These are phyloP conservation scores for Rubia balearica DNA, from an alignment of 305 asterid genomes.

Conservation along the genomic window DNA sequence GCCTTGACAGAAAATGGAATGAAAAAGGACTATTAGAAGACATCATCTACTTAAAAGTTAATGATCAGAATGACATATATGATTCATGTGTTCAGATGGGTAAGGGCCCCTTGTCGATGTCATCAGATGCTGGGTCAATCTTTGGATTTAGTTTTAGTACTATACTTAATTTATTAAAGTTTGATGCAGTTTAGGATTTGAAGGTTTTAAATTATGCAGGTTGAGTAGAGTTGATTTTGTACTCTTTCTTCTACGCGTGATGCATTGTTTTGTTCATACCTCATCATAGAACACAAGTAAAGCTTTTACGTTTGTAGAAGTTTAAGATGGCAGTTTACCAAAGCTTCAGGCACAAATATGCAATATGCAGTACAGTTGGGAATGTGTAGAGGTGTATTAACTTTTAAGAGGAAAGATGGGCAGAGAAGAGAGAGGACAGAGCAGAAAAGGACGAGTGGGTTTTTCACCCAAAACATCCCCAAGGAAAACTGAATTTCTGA, in stretches of 20 bases:
- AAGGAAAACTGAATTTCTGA: neutral
- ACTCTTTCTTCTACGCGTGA: neutral
- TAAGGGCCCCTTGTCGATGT: neutral
- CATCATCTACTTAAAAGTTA: neutral
- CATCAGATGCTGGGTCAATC: neutral
- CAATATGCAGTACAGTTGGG: neutral
- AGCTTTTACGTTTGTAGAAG: neutral
- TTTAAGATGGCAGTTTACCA: neutral
- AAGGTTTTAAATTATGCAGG: neutral
- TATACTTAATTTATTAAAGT: neutral
- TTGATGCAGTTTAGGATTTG: neutral
- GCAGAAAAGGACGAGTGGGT: neutral
- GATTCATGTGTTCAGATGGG: neutral
- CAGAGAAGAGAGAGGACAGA: neutral
- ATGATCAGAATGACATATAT: neutral
- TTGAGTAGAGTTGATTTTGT: neutral
- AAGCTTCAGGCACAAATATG: neutral
- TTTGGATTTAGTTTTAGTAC: neutral
- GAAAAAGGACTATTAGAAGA: neutral
- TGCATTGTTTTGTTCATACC: neutral
- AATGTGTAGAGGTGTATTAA: neutral
- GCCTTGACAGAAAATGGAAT: neutral
- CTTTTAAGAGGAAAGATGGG: neutral
- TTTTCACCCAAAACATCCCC: neutral
- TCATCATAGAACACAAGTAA: neutral